Percentiles rank a stretch among this genome's conserved stretches.
Conservation (phyloP, 169 alveolate species). For the Eimeria praecox region DNA sequence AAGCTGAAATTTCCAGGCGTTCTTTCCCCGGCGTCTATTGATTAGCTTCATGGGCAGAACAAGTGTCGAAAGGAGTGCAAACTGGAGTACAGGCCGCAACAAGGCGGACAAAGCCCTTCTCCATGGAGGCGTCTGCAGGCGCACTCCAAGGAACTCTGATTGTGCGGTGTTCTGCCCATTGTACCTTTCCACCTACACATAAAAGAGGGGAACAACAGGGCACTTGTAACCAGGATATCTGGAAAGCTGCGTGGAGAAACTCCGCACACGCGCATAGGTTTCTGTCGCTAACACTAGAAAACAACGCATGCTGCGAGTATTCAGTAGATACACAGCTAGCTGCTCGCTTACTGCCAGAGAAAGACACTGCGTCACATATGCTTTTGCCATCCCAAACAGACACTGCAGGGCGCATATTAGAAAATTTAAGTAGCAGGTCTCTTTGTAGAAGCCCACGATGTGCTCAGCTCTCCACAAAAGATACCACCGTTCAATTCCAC, state of each 20-base stretch:
- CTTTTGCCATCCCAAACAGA: slow-evolving; percentile 12
- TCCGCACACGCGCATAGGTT: too few species aligned
- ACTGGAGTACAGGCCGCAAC: slow-evolving; percentile 21
- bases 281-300: neutral
- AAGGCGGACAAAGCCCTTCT: slow-evolving; percentile 6
- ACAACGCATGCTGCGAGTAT: neutral
- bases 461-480: slow-evolving; percentile 57
- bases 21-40: slow-evolving; percentile 58
- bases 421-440: neutral
- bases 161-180: neutral
- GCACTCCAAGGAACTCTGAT: slow-evolving; percentile 8
- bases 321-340: neutral
- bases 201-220: neutral
- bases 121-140: slow-evolving; percentile 24
- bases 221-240: neutral
- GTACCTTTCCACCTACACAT: neutral
- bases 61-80: slow-evolving; percentile 21
- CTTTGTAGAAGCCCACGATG: slow-evolving; percentile 31
- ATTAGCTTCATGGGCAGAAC: slow-evolving; percentile 60
- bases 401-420: slow-evolving; percentile 47
- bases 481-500: slow-evolving; percentile 58
- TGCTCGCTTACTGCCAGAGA: slow-evolving; percentile 37
- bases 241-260: neutral
- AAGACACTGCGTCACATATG: slow-evolving; percentile 13
- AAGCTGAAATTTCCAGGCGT: slow-evolving; percentile 63